Base-by-base conservation (phyloP, 2,329 filamentous ascomycete species). In the Tolypocladium sp. region DNA sequence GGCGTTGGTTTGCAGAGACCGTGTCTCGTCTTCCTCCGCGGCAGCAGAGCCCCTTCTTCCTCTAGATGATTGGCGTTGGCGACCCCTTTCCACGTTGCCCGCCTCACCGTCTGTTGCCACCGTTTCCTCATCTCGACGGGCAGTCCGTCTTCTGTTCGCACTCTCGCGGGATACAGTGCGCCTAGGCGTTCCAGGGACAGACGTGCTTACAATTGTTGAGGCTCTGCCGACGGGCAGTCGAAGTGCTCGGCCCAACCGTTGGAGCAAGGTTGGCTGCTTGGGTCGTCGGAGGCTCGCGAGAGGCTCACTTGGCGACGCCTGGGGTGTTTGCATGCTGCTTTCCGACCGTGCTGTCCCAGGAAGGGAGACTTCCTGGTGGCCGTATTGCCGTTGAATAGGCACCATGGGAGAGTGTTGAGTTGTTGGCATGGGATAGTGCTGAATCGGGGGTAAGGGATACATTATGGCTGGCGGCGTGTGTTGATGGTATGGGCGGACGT, bases 161-260 rank as follows among this genome's bases (percentile, higher is more conserved):
- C 51, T 40, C 51, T 54, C 57, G 22, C 27, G 57, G 17, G 60
- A 37, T 27, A 51, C 57, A 8, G 60, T 55, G 2, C 27, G 55
- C 1, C 41, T 8, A 12, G 63, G 62, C 35, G 64, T 63, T 30
- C 58, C 63, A 17, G 64, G 60, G 8, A 40, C 25, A 2, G 71
- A 70, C n/a, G 63, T 65, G 44, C 65, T 72, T 35, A 63, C 64
- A 55, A 76, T 70, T 1, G 74, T 76, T 0, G 71, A 75, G 8
- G 71, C 72, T 58, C 64, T 70, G 6, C 74, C 74, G 1, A 65
- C 22, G 2, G 72, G 72, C 17, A 73, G 56, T 5, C 62, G 65
- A 37, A 75, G 63, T 1, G 63, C 62, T 13, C 64, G 65, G 55
- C 62, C 55, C 1, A 75, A 12, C 17, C 67, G 60, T 51, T 71